Conservation (phyloP, 2,329 filamentous ascomycete species). For the Ambrosiella xylebori region DNA sequence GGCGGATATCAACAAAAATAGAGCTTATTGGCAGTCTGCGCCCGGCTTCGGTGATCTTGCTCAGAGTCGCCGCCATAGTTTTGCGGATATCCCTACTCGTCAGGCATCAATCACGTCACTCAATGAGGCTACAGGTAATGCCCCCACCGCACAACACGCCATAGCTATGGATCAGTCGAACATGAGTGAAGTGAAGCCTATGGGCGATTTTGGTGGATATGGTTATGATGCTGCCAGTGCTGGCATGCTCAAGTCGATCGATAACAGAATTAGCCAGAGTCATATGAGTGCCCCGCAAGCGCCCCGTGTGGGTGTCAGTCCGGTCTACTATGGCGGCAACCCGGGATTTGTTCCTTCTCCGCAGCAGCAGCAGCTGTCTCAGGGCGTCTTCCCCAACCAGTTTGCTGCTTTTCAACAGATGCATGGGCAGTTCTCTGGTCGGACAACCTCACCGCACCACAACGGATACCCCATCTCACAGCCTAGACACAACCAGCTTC, state of each 20-base stretch:
- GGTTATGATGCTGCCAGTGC: slow-evolving; percentile 6
- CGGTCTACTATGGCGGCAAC: slow-evolving; percentile 7
- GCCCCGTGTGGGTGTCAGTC: background rate
- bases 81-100: slow-evolving; percentile 44
- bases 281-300: background rate
- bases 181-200: slow-evolving; percentile 4
- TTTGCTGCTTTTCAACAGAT: slow-evolving; percentile 15
- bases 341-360: slow-evolving; percentile 6
- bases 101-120: slow-evolving; percentile 47
- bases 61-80: slow-evolving; percentile 65
- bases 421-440: slow-evolving; percentile 9
- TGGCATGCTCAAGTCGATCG: slow-evolving; percentile 3
- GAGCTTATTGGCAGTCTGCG: slow-evolving; percentile 51
- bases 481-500: slow-evolving; percentile 47
- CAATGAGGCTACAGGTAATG: slow-evolving; percentile 7
- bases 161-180: background rate
- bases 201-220: slow-evolving; percentile 7
- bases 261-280: background rate
- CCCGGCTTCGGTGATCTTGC: slow-evolving; percentile 50
- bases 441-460: slow-evolving; percentile 41
- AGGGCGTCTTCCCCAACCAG: slow-evolving; percentile 16
- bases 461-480: slow-evolving; percentile 43
- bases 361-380: slow-evolving; percentile 6
- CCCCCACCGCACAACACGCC: background rate
- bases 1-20: slow-evolving; percentile 45